Conservation (phyloP, 176 grass and related monocot genomes). For the Triticum turgidum region DNA sequence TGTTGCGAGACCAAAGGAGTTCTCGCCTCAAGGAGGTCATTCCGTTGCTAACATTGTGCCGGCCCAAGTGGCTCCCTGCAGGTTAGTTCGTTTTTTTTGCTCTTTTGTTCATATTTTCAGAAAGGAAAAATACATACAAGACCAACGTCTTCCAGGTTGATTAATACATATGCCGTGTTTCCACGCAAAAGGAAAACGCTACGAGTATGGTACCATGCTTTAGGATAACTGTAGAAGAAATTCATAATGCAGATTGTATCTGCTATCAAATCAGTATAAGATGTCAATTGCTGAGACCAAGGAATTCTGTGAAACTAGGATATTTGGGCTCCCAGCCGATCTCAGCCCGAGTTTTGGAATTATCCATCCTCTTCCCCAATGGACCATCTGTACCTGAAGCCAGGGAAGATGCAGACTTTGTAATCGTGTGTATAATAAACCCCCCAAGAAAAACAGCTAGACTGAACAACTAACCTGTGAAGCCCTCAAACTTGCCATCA, state of each 20-base stretch:
- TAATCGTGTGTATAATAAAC: not conserved
- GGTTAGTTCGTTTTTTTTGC: too few relatives aligned
- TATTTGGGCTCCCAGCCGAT: constrained; percentile 79
- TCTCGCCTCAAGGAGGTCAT: too few relatives aligned
- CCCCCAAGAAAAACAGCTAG: not conserved
- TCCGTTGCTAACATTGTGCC: too few relatives aligned
- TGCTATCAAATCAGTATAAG: not conserved
- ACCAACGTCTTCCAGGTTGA: too few relatives aligned
- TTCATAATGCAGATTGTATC: not conserved
- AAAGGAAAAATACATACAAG: too few relatives aligned
- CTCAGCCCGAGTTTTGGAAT: constrained; percentile 73
- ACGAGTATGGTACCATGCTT: not conserved
- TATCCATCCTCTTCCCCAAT: constrained; percentile 81
- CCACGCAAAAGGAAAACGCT: too few relatives aligned
- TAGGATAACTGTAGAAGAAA: not conserved
- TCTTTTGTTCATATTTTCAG: too few relatives aligned
- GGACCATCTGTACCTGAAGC: constrained; percentile 61
- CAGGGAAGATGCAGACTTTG: not conserved
- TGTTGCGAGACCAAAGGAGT: too few relatives aligned
- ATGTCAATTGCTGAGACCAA: constrained; percentile 52
- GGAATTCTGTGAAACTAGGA: constrained; percentile 58
- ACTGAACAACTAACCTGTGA: constrained; percentile 52
- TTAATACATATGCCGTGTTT: too few relatives aligned
- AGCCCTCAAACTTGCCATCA: constrained; percentile 61
- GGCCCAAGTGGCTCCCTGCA: too few relatives aligned